Conservation (phyloP, 148 eudicot genomes). For the Vaccinium myrtillus region DNA sequence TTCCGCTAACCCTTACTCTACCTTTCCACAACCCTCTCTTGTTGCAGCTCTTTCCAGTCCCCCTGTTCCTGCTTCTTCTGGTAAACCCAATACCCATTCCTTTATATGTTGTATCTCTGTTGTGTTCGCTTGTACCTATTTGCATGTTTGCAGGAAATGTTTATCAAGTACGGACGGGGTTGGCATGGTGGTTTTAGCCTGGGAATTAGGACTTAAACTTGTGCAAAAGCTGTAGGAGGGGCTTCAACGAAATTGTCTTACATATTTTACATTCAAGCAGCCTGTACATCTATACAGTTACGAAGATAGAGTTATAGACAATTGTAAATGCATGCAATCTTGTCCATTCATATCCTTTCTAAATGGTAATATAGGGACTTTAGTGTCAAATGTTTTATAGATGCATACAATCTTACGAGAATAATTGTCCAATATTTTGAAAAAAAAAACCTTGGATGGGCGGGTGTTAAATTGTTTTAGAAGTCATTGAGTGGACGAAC, state of each 20-base stretch:
- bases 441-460: background rate
- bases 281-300: no score
- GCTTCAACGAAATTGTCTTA: background rate
- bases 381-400: no score
- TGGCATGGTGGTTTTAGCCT: no score
- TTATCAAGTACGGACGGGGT: no score
- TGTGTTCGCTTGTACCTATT: background rate
- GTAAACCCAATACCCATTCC: background rate
- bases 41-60: constrained; percentile 9
- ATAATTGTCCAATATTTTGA: background rate
- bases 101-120: background rate
- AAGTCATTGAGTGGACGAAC: background rate
- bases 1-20: no score
- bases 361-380: no score
- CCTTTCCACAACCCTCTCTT: no score
- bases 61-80: constrained; percentile 3
- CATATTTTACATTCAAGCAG: background rate
- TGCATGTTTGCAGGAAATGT: background rate
- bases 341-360: no score
- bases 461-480: background rate
- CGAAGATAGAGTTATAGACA: no score
- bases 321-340: no score
- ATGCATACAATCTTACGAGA: background rate
- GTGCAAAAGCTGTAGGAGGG: no score
- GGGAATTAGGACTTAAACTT: no score